phyloP scores from a whole-genome alignment of 768 basidiomycete species.

The Tricholoma hemisulphureum region DNA sequence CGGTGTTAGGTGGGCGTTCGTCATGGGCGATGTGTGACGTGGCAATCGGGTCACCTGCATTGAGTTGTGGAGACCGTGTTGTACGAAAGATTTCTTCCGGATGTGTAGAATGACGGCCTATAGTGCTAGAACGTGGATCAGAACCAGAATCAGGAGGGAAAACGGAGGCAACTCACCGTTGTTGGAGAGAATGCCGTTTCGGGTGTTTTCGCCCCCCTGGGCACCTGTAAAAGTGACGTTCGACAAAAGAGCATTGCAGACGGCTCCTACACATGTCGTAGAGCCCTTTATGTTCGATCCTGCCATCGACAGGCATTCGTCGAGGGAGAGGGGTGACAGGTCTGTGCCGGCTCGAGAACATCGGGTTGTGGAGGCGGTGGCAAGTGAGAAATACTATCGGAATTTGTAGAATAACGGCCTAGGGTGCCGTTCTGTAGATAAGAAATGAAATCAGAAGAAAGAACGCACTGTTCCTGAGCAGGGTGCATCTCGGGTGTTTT shows the following conservation, averaged over 20 bases:
- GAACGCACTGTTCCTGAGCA: neutral
- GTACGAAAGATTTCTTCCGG: neutral
- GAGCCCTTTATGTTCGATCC: neutral
- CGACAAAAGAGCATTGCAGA: neutral
- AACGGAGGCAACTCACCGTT: neutral
- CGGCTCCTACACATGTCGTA: neutral
- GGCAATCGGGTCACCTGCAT: neutral
- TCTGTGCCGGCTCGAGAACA: neutral
- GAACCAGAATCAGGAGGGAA: neutral
- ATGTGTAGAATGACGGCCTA: neutral
- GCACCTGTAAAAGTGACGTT: neutral
- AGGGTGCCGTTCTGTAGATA: neutral
- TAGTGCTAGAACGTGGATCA: neutral
- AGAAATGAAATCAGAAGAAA: neutral
- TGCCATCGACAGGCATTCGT: neutral
- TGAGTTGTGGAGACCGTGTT: neutral
- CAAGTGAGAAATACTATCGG: neutral
- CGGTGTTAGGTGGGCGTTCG: neutral
- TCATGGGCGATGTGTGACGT: neutral
- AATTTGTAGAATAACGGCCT: neutral
- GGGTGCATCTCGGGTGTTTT: no score
- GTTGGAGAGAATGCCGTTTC: neutral
- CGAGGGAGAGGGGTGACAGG: neutral
- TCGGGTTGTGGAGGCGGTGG: neutral
- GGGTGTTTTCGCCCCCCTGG: neutral